Evolutionary conservation across 116 monocot species (phyloP), one percentile per base, ranked within the genome.

Genomic region (Dioscorea cayenensis): DNA sequence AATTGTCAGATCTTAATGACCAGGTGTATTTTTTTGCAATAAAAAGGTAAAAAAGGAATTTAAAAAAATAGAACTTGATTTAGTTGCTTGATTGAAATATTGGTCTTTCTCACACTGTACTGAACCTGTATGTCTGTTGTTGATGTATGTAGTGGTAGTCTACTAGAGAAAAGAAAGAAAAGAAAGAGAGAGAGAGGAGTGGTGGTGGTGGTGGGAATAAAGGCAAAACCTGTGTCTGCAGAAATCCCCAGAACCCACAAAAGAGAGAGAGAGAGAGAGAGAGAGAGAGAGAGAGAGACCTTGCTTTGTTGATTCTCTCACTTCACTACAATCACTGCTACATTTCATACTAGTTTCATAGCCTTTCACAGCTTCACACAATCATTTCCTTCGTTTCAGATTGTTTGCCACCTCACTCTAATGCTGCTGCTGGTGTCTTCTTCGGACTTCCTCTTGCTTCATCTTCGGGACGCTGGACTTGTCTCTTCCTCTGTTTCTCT

Each of bases 401-500:
- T 59, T 16, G 8, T 43, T 59, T 16, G 43, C 12, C 43, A 43
- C 0, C 43, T 12, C 43, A 43, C 43, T 43, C 43, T 43, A 32
- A 32, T 32, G 32, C 32, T 32, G 32, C 32, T 32, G 32, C 43
- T 43, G 43, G 7, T 43, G 43, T 55, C 55, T 16, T 55, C 55
- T 16, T 55, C n/a, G 55, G 16, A 18, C 55, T 16, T 55, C 5
- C 55, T n/a, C 14, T 55, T 55, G 55, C 10, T 23, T 20, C 27
- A 8, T 20, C 63, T 23, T 11, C 43, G 43, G 27, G 21, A 63
- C 12, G 10, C 12, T 43, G 43, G 12, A 43, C 43, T 27, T n/a
- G 28, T 21, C 67, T 62, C 50, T 49, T 32, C 65, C 25, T 77
- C 58, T 77, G 51, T 36, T 29, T 81, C 55, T 35, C 16, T 17